Percentiles rank a stretch among this genome's conserved stretches.
Evolutionary conservation across 2,329 filamentous ascomycete genomes (phyloP).

Genomic region (Fusarium miscanthi): DNA sequence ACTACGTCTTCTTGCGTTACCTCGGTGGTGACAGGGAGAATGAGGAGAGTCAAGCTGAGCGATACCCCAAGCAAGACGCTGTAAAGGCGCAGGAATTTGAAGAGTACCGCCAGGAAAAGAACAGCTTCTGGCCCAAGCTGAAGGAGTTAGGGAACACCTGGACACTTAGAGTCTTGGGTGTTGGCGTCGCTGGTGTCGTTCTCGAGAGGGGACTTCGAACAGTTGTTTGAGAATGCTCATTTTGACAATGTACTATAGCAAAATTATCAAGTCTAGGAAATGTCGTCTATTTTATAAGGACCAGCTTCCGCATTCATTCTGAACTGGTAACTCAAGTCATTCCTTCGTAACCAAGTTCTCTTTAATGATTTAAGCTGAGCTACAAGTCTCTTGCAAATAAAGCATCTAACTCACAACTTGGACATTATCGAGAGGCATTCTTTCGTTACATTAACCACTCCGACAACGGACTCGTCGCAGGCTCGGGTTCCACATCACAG

Average conservation of each 20-base stretch:
- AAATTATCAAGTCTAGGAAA: neutral
- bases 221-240: neutral
- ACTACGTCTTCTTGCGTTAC: slow-evolving; percentile 19
- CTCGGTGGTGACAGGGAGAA: slow-evolving; percentile 12
- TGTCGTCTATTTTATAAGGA: too few relatives aligned
- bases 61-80: slow-evolving; percentile 9
- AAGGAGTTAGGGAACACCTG: slow-evolving; percentile 3
- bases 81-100: neutral
- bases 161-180: neutral
- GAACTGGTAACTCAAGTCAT: too few relatives aligned
- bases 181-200: neutral
- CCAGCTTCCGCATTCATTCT: too few relatives aligned
- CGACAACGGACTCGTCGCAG: too few relatives aligned
- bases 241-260: neutral
- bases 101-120: slow-evolving; percentile 8
- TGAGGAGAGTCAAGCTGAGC: slow-evolving; percentile 1
- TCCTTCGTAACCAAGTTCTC: too few relatives aligned
- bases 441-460: too few relatives aligned
- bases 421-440: too few relatives aligned
- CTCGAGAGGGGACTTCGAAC: neutral
- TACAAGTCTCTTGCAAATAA: too few relatives aligned
- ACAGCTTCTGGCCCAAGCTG: slow-evolving; percentile 18
- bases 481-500: too few relatives aligned
- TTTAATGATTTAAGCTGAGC: too few relatives aligned
- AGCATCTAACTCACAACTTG: too few relatives aligned